phyloP scores from a whole-genome alignment of 2,329 filamentous ascomycete genomes.

The Fusarium foetens region DNA sequence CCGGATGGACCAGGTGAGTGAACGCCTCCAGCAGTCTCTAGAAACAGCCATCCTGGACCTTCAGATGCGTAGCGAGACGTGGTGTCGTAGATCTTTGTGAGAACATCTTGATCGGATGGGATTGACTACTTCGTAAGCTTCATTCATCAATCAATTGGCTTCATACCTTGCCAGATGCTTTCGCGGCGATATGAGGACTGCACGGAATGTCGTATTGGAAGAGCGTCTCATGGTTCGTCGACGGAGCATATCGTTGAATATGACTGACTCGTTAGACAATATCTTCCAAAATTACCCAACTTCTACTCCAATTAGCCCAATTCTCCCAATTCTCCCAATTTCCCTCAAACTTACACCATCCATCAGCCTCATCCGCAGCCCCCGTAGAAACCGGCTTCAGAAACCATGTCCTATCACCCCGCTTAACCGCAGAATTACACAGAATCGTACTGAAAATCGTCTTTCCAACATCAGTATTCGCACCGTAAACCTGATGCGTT shows the following conservation, averaged over 20 bases:
- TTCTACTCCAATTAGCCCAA: conserved; percentile 30
- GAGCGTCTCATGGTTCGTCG: conserved; percentile 63
- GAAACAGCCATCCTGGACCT: conserved; percentile 71
- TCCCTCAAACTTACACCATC: conserved; percentile 60
- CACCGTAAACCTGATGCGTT: conserved; percentile 80
- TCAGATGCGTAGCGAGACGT: conserved; percentile 51
- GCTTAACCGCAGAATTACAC: conserved; percentile 67
- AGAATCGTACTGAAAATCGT: conserved; percentile 81
- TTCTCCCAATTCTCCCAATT: no score
- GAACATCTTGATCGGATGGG: conserved; percentile 61
- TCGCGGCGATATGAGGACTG: conserved; percentile 81
- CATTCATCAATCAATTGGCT: fast-evolving
- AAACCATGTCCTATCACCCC: conserved; percentile 66
- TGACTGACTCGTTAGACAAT: conserved; percentile 60
- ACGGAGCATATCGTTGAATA: conserved; percentile 66
- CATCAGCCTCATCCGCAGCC: conserved; percentile 74
- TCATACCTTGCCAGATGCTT: conserved; percentile 54
- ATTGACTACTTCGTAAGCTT: conserved; percentile 52
- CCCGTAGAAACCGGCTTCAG: conserved; percentile 88
- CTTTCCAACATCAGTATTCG: conserved; percentile 88
- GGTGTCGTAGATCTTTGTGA: conserved; percentile 56
- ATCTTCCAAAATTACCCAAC: fast-evolving
- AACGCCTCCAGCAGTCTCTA: conserved; percentile 86
- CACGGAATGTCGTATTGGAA: conserved; percentile 79
- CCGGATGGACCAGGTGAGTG: conserved; percentile 82